A percentile compares a stretch with the other conserved stretches of the same genome.
These are phyloP conservation scores for Thamnidium elegans DNA, from an alignment of 192 early-diverging fungal species.

Conservation along the genomic window DNA sequence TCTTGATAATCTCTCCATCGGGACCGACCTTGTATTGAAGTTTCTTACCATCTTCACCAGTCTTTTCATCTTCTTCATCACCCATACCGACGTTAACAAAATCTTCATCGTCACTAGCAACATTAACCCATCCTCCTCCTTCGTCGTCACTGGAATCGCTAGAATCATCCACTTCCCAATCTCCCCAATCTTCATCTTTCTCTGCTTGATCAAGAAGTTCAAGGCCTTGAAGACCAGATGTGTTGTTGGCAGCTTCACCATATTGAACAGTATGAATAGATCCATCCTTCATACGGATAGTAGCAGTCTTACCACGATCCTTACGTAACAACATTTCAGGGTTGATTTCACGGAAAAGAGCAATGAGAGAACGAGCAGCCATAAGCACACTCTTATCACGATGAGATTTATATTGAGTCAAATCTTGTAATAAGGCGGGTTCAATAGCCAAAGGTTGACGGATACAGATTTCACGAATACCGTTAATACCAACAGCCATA, in stretches of 20 bases:
- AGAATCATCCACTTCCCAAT: constrained; percentile 35
- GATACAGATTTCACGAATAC: constrained; percentile 82
- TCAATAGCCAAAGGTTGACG: constrained; percentile 93
- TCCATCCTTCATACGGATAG: constrained; percentile 64
- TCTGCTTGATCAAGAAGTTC: constrained; percentile 66
- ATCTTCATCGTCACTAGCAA: constrained; percentile 32
- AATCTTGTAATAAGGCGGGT: constrained; percentile 75
- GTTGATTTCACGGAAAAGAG: constrained; percentile 93
- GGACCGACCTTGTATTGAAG: constrained; percentile 4
- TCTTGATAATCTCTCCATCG: constrained; percentile 17
- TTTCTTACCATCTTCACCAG: constrained; percentile 18
- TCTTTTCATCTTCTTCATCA: constrained; percentile 46
- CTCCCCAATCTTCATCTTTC: constrained; percentile 43
- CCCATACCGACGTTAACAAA: constrained; percentile 40
- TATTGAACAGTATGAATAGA: constrained; percentile 49
- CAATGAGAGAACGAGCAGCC: constrained; percentile 86
- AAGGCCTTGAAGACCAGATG: constrained; percentile 74
- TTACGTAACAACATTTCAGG: constrained; percentile 90
- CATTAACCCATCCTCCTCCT: constrained; percentile 38
- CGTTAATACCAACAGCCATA: constrained; percentile 88
- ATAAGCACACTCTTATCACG: constrained; percentile 94
- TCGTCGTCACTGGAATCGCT: constrained; percentile 42
- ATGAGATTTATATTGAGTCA: constrained; percentile 91
- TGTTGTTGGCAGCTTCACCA: constrained; percentile 61
- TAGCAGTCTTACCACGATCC: constrained; percentile 87